Percentiles rank a stretch among this genome's conserved stretches.
These are phyloP conservation scores for Globisporangium spinosum DNA, from an alignment of 352 stramenopile species.

Conservation along the genomic window DNA sequence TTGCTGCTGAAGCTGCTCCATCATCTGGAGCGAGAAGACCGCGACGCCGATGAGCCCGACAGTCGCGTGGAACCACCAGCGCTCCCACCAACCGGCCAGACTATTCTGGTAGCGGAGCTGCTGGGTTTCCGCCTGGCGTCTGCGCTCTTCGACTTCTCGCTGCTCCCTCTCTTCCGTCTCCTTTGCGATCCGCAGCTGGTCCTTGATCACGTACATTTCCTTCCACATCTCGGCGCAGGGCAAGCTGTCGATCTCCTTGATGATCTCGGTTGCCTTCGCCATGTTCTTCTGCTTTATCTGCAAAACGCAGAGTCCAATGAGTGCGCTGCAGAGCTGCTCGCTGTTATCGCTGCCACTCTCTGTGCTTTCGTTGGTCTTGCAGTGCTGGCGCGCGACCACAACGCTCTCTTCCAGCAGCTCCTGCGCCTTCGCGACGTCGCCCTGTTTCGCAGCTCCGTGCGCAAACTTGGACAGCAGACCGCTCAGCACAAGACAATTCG, in stretches of 20 bases:
- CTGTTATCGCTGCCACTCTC: slow-evolving; percentile 5
- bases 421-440: slow-evolving; percentile 27
- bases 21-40: slow-evolving; percentile 13
- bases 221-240: slow-evolving; percentile 24
- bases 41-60: slow-evolving; percentile 15
- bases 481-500: slow-evolving; percentile 14
- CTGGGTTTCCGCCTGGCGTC: neutral
- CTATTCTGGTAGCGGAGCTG: slow-evolving; percentile 13
- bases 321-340: slow-evolving; percentile 37
- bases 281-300: slow-evolving; percentile 42
- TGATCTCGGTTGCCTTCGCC: slow-evolving; percentile 26
- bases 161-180: slow-evolving; percentile 1
- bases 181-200: slow-evolving; percentile 27
- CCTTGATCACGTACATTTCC: slow-evolving; percentile 41
- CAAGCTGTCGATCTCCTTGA: slow-evolving; percentile 43
- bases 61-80: slow-evolving; percentile 20
- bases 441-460: slow-evolving; percentile 25
- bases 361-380: slow-evolving; percentile 5
- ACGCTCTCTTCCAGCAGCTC: slow-evolving; percentile 35
- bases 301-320: slow-evolving; percentile 57
- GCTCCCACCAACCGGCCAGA: slow-evolving; percentile 17
- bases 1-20: slow-evolving; percentile 12
- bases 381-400: slow-evolving; percentile 19
- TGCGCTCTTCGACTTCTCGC: slow-evolving; percentile 6
- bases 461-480: slow-evolving; percentile 31